Conservation (phyloP, 768 basidiomycete genomes). For the Termitomyces sp. region DNA sequence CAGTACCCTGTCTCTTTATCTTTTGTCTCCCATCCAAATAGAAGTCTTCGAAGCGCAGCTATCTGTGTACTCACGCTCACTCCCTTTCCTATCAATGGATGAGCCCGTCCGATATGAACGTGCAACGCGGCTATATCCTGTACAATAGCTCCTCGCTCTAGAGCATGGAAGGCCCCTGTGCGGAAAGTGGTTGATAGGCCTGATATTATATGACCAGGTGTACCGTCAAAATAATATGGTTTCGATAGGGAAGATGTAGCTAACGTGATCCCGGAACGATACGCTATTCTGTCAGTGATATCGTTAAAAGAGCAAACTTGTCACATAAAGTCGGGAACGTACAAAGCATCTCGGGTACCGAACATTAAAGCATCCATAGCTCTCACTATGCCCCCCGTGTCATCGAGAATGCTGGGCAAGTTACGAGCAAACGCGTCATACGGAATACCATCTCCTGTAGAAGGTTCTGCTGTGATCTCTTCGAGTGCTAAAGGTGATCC, state of each 20-base stretch:
- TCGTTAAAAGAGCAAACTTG: background rate
- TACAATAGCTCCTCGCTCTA: constrained; percentile 55
- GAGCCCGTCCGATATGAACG: constrained; percentile 40
- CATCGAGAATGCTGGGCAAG: constrained; percentile 38
- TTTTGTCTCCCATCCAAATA: constrained; percentile 45
- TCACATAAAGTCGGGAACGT: constrained; percentile 22
- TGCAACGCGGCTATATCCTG: constrained; percentile 62
- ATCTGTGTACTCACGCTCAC: constrained; percentile 65
- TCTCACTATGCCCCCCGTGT: constrained; percentile 47
- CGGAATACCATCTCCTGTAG: constrained; percentile 57
- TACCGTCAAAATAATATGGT: constrained; percentile 31
- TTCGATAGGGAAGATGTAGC: constrained; percentile 47
- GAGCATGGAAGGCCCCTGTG: constrained; percentile 48
- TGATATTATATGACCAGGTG: constrained; percentile 39
- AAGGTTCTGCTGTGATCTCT: constrained; percentile 67
- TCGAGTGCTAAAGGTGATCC: constrained; percentile 71
- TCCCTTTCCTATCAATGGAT: constrained; percentile 26
- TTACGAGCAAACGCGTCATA: constrained; percentile 48
- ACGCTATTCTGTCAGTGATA: constrained; percentile 43
- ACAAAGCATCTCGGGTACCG: constrained; percentile 69
- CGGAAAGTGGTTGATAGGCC: constrained; percentile 62
- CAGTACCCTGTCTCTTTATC: constrained; percentile 45
- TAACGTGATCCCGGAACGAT: constrained; percentile 59
- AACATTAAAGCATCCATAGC: constrained; percentile 72
- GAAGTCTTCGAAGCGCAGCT: constrained; percentile 52